These are phyloP conservation scores for Penicillium flavigenum DNA, from an alignment of 495 filamentous ascomycete species.

Conservation along the genomic window DNA sequence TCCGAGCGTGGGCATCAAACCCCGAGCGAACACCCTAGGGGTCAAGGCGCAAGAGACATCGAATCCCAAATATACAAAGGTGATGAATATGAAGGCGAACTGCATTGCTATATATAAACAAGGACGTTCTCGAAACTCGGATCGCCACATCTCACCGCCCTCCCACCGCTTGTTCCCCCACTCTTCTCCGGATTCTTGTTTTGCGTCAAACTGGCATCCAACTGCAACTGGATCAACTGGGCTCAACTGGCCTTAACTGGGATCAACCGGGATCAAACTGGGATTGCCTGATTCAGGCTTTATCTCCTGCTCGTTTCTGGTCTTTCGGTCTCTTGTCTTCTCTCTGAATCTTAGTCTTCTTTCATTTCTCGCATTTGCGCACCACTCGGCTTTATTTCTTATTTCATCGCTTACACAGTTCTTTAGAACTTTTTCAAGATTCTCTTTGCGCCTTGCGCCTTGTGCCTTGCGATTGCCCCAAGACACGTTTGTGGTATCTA, in stretches of 20 bases:
- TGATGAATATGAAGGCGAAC: neutral
- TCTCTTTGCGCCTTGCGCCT: neutral
- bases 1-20: conserved; percentile 3
- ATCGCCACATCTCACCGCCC: conserved; percentile 27
- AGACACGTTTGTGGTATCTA: conserved; percentile 13
- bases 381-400: neutral
- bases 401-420: conserved; percentile 6
- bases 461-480: conserved; percentile 2
- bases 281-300: conserved; percentile 7
- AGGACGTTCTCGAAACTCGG: conserved; percentile 1
- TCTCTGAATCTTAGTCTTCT: neutral
- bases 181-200: conserved; percentile 17
- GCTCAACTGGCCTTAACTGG: neutral
- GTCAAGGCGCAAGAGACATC: conserved; percentile 2
- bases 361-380: neutral
- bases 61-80: neutral
- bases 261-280: neutral
- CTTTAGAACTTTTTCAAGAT: conserved; percentile 1
- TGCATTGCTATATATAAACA: neutral
- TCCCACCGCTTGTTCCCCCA: conserved; percentile 31
- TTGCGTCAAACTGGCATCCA: neutral
- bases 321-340: neutral
- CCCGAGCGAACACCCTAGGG: neutral
- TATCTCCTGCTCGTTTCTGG: neutral
- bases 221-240: neutral